Conservation (phyloP, 345 rosid species). For the Ceriops zippeliana region DNA sequence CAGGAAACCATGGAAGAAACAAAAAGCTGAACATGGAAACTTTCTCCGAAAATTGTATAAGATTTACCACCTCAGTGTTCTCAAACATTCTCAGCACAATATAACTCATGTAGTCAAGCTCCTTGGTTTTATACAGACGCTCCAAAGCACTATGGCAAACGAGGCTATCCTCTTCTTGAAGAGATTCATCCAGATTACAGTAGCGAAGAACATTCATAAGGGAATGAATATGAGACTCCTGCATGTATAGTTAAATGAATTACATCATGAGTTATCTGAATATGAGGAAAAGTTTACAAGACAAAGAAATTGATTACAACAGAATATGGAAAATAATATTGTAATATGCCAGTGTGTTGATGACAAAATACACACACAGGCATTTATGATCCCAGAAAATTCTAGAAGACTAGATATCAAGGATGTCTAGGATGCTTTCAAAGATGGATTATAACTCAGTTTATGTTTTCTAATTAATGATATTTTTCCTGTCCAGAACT, state of each 20-base stretch:
- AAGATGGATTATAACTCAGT: no score
- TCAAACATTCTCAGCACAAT: slow-evolving; percentile 90
- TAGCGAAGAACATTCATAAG: slow-evolving; percentile 92
- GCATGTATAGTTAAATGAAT: slow-evolving; percentile 22
- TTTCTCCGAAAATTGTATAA: not conserved
- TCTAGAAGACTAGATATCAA: no score
- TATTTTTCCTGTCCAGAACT: no score
- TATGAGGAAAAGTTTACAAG: no score
- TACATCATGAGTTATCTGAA: not conserved
- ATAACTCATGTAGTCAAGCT: slow-evolving; percentile 99
- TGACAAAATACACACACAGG: no score
- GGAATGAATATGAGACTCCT: slow-evolving; percentile 99
- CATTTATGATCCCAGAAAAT: no score
- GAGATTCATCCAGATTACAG: slow-evolving; percentile 95
- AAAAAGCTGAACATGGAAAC: not conserved
- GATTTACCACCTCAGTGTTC: slow-evolving; percentile 64
- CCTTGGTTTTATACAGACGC: slow-evolving; percentile 76
- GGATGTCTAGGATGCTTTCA: no score
- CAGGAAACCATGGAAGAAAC: not conserved
- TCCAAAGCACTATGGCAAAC: slow-evolving; percentile 71
- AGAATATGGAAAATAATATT: no score
- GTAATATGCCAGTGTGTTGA: no score
- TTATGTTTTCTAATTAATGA: no score
- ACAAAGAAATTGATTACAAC: no score
- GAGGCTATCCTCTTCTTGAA: slow-evolving; percentile 90